Evolutionary conservation across 1,284 basidiomycete genomes (phyloP), one percentile per base, ranked within the genome.

Genomic region (Moniliophthora roreri): DNA sequence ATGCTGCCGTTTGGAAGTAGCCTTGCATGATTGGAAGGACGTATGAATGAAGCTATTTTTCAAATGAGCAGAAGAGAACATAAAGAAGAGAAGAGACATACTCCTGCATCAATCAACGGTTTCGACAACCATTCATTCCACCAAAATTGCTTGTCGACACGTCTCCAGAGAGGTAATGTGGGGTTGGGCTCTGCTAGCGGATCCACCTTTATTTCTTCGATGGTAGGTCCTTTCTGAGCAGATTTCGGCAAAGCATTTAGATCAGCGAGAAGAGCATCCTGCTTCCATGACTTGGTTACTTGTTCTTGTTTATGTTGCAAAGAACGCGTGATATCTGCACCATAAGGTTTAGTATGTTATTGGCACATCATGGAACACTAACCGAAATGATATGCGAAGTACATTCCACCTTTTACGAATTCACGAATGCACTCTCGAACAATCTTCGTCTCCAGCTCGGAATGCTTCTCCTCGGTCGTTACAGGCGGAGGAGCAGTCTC

Each of bases 11-110:
- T 64, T 94, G 91, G 57, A 87, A 88, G 71, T 87, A 95, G 2
- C 93, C 94, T 73, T 97, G 93, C 82, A 94, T 89, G 48, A 96
- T 78, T 0, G 93, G 93, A 1, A 95, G 73, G 46, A 95, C 81
- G 63, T 89, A 95, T 1, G 85, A 76, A 68, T 95, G 90, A 10
- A 93, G 72, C 86, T 87, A 58, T 16, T 5, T 46, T 47, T 16
- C 36, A 42, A 48, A 18, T 48, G 4, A 16, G 48, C 40, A 20
- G 11, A n/a, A 50, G 11, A 36, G 26, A 46, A 46, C 1, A 5
- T 8, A 7, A 13, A 37, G 23, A 15, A 24, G 11, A 52, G 9
- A 36, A 21, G 20, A 21, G 21, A 62, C 77, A 60, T 70, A 91
- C 89, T 37, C 87, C 87, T 53, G 84, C 85, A 58, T 92, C 87